These are phyloP conservation scores for grape (Vitis vinifera) DNA, from an alignment of 164 flowering plant species.

Conservation along the genomic window ASM3070453v1 NC_081821.1:6998001-6998500, in stretches of 20 bases:
- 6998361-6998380: not conserved
- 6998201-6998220: conserved; percentile 52
- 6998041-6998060: conserved; percentile 56
- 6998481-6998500: conserved; percentile 51
- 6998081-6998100: conserved; percentile 58
- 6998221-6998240: conserved; percentile 80
- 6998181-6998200: not conserved
- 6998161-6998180: not conserved
- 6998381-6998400: not conserved
- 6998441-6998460: conserved; percentile 37
- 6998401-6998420: conserved; percentile 2
- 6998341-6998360: not conserved
- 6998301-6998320: not conserved
- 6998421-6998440: conserved; percentile 71
- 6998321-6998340: not conserved
- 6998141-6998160: not conserved
- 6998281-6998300: not conserved
- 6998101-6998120: not conserved
- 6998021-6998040: not conserved
- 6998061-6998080: conserved; percentile 64
- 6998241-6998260: conserved; percentile 89
- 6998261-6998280: conserved; percentile 70
- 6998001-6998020: not conserved
- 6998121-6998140: not conserved
- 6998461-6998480: conserved; percentile 71